A percentile compares a stretch with the other conserved stretches of the same genome.
Evolutionary conservation across 2,329 filamentous ascomycete genomes (phyloP).

Genomic region (Trichoderma pleuroti): DNA sequence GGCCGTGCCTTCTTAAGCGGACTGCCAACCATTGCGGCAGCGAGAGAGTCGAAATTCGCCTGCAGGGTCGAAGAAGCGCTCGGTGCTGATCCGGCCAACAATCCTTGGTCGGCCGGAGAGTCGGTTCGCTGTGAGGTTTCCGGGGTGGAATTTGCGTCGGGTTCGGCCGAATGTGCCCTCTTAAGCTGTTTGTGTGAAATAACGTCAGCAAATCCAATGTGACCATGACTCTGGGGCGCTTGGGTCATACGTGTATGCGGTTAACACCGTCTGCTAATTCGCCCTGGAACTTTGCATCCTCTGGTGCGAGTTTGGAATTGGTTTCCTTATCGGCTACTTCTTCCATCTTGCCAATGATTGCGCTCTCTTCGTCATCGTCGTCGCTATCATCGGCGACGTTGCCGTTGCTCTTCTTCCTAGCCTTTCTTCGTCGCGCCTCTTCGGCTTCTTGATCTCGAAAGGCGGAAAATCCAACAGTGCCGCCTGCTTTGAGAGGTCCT

Average conservation of each 20-base stretch:
- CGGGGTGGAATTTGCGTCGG: constrained; percentile 44
- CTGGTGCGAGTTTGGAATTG: constrained; percentile 58
- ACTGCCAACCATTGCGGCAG: constrained; percentile 55
- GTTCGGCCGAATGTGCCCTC: constrained; percentile 72
- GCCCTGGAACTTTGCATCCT: constrained; percentile 68
- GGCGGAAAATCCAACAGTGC: constrained; percentile 83
- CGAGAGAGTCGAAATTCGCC: constrained; percentile 32
- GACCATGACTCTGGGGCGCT: not conserved
- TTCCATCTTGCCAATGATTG: constrained; percentile 61
- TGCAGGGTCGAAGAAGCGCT: constrained; percentile 26
- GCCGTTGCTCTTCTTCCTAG: constrained; percentile 61
- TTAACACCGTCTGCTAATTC: constrained; percentile 78
- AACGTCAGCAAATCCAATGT: constrained; percentile 14
- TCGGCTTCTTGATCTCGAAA: constrained; percentile 71
- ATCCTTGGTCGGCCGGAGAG: constrained; percentile 32
- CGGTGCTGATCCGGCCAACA: constrained; percentile 21
- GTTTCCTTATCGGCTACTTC: constrained; percentile 61
- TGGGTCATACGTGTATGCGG: constrained; percentile 67
- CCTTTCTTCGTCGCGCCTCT: constrained; percentile 52
- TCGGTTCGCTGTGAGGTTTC: constrained; percentile 36
- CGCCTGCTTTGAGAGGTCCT: constrained; percentile 78
- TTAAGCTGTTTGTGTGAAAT: constrained; percentile 58
- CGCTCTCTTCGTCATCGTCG: constrained; percentile 65
- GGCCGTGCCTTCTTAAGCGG: constrained; percentile 74
- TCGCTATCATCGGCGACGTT: constrained; percentile 71